These are phyloP conservation scores for Trametes villosa DNA, from an alignment of 768 basidiomycete genomes.

Conservation along the genomic window DNA sequence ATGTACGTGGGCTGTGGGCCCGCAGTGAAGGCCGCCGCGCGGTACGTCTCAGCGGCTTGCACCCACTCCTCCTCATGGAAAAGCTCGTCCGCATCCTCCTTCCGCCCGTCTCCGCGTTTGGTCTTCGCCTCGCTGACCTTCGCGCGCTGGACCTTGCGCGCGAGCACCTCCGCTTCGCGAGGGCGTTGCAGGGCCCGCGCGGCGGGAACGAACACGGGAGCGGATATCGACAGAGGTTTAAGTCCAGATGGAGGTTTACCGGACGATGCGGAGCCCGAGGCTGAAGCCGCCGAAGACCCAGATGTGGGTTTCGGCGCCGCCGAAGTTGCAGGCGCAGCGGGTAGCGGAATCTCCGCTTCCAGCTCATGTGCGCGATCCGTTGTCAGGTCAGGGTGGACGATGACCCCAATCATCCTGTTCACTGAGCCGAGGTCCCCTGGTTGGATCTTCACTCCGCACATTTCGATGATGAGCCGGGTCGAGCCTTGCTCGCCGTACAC, in stretches of 20 bases:
- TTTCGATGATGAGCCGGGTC: constrained; percentile 10
- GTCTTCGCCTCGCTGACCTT: constrained; percentile 36
- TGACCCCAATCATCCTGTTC: background rate
- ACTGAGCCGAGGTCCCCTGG: constrained; percentile 27
- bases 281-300: too few relatives aligned
- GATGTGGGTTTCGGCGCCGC: too few relatives aligned
- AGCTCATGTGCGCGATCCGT: too few relatives aligned
- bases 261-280: too few relatives aligned
- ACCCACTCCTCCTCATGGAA: constrained; percentile 43
- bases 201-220: too few relatives aligned
- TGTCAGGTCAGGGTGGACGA: too few relatives aligned
- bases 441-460: constrained; percentile 11
- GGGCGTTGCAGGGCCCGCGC: constrained; percentile 29
- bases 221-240: too few relatives aligned
- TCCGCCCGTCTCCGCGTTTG: too few relatives aligned
- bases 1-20: constrained; percentile 44
- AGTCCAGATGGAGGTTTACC: too few relatives aligned
- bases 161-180: constrained; percentile 4
- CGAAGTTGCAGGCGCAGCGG: too few relatives aligned
- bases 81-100: constrained; percentile 53
- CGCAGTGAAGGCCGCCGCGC: constrained; percentile 42
- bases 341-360: background rate
- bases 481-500: constrained; percentile 33
- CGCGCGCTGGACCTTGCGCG: constrained; percentile 27
- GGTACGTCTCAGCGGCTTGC: constrained; percentile 46